phyloP scores from a whole-genome alignment of 805 yeast species.

The Candida xiaguanensis region DNA sequence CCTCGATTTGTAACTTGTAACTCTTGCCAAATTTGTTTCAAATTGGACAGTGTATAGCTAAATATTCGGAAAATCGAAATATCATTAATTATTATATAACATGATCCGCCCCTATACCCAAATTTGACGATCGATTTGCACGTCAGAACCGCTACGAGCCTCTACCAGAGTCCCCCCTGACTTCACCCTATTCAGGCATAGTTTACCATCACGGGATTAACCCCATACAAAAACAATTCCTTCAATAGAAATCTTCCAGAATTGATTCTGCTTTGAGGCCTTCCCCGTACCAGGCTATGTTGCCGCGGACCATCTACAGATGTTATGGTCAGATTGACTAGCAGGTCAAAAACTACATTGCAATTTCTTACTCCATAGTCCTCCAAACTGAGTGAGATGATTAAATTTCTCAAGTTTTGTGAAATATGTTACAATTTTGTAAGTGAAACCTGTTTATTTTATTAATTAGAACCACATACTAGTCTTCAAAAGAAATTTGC shows the following conservation, averaged over 20 bases:
- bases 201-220: slow-evolving; percentile 31
- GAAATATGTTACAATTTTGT: too few species aligned
- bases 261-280: not conserved
- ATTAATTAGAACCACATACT: too few species aligned
- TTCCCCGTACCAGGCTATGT: not conserved
- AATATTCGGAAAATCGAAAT: too few species aligned
- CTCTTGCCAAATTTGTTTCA: too few species aligned
- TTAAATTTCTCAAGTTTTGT: too few species aligned
- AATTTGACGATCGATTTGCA: slow-evolving; percentile 44
- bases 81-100: too few species aligned
- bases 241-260: not conserved
- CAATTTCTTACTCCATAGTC: not conserved
- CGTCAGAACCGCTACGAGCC: slow-evolving; percentile 45
- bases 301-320: not conserved
- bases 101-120: slow-evolving; percentile 45
- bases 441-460: too few species aligned
- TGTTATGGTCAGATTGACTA: not conserved
- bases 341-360: not conserved
- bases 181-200: slow-evolving; percentile 44
- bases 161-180: slow-evolving; percentile 45
- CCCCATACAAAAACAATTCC: not conserved
- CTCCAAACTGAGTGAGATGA: too few species aligned
- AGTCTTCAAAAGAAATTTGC: too few species aligned
- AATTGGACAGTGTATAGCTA: too few species aligned
- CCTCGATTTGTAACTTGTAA: too few species aligned